Conservation (phyloP, 768 basidiomycete species). For the Agaricus blazei region DNA sequence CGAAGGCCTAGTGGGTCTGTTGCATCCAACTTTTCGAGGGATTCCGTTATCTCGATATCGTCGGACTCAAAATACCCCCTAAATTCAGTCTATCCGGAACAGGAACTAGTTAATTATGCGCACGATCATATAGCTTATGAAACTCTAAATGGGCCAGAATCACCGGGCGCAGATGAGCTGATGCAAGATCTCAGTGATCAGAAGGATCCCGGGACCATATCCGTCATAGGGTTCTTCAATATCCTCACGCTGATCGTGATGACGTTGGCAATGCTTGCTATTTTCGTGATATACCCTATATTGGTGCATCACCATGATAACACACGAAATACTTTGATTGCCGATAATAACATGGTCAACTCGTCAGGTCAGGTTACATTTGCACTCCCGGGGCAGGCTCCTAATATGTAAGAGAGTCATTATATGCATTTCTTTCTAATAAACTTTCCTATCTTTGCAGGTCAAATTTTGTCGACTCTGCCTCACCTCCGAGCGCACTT, state of each 20-base stretch:
- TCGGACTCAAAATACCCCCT: constrained; percentile 27
- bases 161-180: constrained; percentile 52
- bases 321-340: constrained; percentile 34
- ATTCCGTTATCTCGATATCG: constrained; percentile 21
- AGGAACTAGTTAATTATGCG: constrained; percentile 53
- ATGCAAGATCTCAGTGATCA: constrained; percentile 43
- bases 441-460: not conserved
- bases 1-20: constrained; percentile 16
- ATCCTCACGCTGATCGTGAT: constrained; percentile 59
- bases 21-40: constrained; percentile 21
- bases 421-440: not conserved
- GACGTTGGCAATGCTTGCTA: constrained; percentile 46
- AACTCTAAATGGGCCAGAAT: constrained; percentile 26
- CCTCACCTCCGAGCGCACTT: constrained; percentile 57
- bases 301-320: constrained; percentile 33
- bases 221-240: constrained; percentile 40
- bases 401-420: not conserved
- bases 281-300: constrained; percentile 83
- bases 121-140: constrained; percentile 47
- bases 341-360: constrained; percentile 58
- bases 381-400: not conserved
- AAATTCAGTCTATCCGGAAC: constrained; percentile 10
- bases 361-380: constrained; percentile 54
- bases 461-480: constrained; percentile 46
- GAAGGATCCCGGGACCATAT: not conserved